phyloP scores from a whole-genome alignment of 768 basidiomycete species.

The Hericium erinaceus region DNA sequence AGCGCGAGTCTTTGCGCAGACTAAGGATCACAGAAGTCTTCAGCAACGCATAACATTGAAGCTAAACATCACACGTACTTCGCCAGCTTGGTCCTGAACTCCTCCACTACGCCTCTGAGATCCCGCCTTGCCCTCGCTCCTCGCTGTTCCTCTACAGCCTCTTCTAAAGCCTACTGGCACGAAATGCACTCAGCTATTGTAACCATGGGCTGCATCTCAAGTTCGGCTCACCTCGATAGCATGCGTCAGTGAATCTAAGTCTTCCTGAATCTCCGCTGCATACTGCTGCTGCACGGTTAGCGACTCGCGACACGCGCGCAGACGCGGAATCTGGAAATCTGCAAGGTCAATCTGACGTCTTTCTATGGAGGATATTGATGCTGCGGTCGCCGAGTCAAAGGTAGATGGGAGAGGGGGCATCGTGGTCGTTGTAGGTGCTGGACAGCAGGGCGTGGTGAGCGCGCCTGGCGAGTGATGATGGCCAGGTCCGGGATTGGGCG shows the following conservation, averaged over 20 bases:
- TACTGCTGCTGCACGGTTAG: slow-evolving; percentile 62
- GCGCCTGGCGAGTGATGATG: no score
- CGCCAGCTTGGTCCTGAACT: slow-evolving; percentile 36
- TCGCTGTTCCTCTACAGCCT: slow-evolving; percentile 65
- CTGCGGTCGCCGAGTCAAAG: slow-evolving; percentile 41
- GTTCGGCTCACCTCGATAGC: slow-evolving; percentile 52
- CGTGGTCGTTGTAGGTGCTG: no score
- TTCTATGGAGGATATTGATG: slow-evolving; percentile 41
- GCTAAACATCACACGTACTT: slow-evolving; percentile 31
- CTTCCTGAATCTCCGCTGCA: slow-evolving; percentile 68
- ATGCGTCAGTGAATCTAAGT: slow-evolving; percentile 50
- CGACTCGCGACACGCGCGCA: slow-evolving; percentile 62
- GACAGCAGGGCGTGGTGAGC: no score
- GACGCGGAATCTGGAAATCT: slow-evolving; percentile 66
- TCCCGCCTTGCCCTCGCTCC: slow-evolving; percentile 42
- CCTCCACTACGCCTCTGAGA: slow-evolving; percentile 40
- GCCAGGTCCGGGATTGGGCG: no score
- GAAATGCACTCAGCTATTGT: background rate
- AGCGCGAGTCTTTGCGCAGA: slow-evolving; percentile 51
- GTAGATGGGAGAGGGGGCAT: slow-evolving; percentile 60
- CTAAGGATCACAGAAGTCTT: slow-evolving; percentile 25
- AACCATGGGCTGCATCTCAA: background rate
- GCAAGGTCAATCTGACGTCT: slow-evolving; percentile 55
- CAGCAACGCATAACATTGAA: background rate
- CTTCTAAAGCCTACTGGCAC: slow-evolving; percentile 47